Conservation (phyloP, 129 eudicot species). For the Mikania micrantha region DNA sequence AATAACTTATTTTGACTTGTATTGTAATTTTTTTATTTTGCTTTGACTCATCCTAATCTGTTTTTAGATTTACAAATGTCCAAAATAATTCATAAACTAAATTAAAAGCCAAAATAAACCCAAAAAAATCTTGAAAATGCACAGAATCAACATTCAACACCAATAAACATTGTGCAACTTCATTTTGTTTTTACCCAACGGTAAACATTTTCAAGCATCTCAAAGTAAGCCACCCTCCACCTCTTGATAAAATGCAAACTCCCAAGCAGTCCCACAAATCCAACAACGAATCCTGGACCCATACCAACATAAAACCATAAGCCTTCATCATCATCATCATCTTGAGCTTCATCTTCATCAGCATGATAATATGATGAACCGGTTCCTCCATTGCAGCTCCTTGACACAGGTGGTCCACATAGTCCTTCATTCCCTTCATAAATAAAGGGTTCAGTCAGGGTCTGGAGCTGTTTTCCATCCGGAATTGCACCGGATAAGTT, state of each 20-base stretch:
- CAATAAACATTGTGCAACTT: too few relatives aligned
- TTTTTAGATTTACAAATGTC: too few relatives aligned
- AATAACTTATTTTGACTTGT: too few relatives aligned
- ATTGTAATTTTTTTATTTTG: too few relatives aligned
- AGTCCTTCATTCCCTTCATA: neutral
- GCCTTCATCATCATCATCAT: neutral
- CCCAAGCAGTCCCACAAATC: neutral
- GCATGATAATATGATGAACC: neutral
- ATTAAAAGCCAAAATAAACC: too few relatives aligned
- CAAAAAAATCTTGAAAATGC: too few relatives aligned
- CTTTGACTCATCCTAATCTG: too few relatives aligned
- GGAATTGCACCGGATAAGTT: neutral
- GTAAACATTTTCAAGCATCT: neutral
- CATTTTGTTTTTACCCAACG: too few relatives aligned
- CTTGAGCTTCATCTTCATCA: neutral
- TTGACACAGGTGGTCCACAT: neutral
- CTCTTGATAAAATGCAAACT: neutral
- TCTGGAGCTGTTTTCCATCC: neutral
- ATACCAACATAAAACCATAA: neutral
- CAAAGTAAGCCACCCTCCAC: constrained; percentile 5
- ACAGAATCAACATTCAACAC: too few relatives aligned
- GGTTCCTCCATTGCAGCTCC: neutral
- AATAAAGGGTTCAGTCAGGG: neutral
- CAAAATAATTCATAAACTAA: too few relatives aligned
- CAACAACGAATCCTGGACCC: neutral